phyloP scores from a whole-genome alignment of 2,329 filamentous ascomycete genomes.

The Decorospora gaudefroyi region DNA sequence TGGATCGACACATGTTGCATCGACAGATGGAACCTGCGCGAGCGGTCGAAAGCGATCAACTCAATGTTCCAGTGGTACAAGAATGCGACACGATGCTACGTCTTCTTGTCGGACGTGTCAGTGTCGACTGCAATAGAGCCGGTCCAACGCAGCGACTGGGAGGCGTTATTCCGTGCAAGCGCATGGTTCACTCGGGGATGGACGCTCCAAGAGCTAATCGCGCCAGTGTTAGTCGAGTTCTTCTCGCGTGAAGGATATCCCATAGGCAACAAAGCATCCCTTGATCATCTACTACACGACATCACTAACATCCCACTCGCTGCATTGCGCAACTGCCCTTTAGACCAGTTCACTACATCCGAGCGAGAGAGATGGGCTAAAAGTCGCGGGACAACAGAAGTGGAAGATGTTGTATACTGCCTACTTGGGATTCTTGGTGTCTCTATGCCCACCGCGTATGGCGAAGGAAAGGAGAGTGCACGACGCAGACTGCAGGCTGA shows the following conservation, averaged over 20 bases:
- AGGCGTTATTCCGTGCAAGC: conserved; percentile 21
- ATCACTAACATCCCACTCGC: too few species aligned
- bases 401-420: conserved; percentile 33
- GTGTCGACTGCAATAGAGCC: conserved; percentile 2
- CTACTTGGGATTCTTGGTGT: conserved; percentile 29
- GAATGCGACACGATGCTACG: conserved; percentile 25
- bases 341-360: conserved; percentile 25
- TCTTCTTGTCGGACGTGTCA: conserved; percentile 25
- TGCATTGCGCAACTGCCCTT: conserved; percentile 18
- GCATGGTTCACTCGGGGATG: too few species aligned
- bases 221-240: conserved; percentile 18
- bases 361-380: conserved; percentile 29
- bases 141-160: conserved; percentile 9
- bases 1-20: too few species aligned
- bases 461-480: conserved; percentile 25
- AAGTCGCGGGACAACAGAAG: conserved; percentile 25
- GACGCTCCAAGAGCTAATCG: too few species aligned
- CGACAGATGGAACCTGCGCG: too few species aligned
- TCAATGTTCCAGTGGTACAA: conserved; percentile 22
- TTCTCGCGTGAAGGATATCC: conserved; percentile 14
- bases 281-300: conserved; percentile 17
- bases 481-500: conserved; percentile 17
- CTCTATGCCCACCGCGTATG: conserved; percentile 21
- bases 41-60: too few species aligned
- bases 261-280: conserved; percentile 17